Conservation (phyloP, 2,329 filamentous ascomycete genomes). For the Colletotrichum abscissum region DNA sequence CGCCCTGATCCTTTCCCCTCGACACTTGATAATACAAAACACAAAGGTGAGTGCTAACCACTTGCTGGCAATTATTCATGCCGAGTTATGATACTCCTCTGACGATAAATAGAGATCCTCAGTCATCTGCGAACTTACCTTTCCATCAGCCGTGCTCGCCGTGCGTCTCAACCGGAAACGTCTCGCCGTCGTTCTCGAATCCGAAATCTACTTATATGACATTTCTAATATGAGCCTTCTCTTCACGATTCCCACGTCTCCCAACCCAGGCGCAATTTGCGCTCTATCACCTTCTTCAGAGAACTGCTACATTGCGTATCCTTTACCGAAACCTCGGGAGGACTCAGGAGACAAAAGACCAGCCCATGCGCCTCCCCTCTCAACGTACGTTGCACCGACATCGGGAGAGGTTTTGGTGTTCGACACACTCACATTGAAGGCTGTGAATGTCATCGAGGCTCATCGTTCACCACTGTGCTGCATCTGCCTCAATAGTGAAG, state of each 20-base stretch:
- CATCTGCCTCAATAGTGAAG: constrained; percentile 92
- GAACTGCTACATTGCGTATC: constrained; percentile 95
- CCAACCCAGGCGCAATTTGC: constrained; percentile 92
- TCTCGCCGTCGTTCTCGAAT: constrained; percentile 91
- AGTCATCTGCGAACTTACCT: constrained; percentile 98
- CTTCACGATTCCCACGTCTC: constrained; percentile 91
- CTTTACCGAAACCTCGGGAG: constrained; percentile 79
- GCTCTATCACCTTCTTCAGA: constrained; percentile 94
- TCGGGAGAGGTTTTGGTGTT: constrained; percentile 94
- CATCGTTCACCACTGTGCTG: constrained; percentile 92
- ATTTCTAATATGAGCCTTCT: constrained; percentile 98
- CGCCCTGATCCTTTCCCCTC: constrained; percentile 89
- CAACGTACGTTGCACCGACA: constrained; percentile 83
- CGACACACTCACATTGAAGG: constrained; percentile 88
- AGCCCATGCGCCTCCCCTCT: constrained; percentile 85
- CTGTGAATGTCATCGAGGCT: constrained; percentile 94
- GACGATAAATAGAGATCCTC: constrained; percentile 65
- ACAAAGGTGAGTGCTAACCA: constrained; percentile 77
- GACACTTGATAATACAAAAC: constrained; percentile 95
- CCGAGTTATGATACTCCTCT: constrained; percentile 35
- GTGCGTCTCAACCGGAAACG: constrained; percentile 95
- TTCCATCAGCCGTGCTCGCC: constrained; percentile 94
- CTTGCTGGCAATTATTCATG: neutral
- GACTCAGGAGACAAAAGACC: constrained; percentile 70
- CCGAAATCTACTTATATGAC: constrained; percentile 98